Percentiles rank a stretch among this genome's conserved stretches.
These are phyloP conservation scores for Apiotrichum porosum DNA, from an alignment of 1,284 basidiomycete genomes.

Conservation along the genomic window DNA sequence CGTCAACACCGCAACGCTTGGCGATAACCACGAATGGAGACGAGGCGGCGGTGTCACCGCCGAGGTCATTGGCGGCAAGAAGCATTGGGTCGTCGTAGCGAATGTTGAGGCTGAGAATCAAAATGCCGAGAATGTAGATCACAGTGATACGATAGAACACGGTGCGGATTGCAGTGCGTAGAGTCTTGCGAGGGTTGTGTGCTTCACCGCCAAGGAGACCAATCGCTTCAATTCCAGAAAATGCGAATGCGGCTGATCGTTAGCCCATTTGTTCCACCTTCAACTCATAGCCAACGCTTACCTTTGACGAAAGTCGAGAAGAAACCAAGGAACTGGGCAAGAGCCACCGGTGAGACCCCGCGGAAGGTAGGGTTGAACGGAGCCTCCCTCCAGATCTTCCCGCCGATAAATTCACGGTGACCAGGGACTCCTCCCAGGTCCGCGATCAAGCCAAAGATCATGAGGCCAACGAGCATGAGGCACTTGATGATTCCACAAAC, in stretches of 20 bases:
- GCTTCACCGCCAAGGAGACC: constrained; percentile 50
- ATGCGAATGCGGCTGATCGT: no score
- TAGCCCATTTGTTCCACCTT: no score
- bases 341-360: constrained; percentile 3
- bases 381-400: constrained; percentile 11
- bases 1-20: constrained; percentile 64
- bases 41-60: constrained; percentile 59
- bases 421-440: constrained; percentile 69
- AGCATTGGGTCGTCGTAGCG: constrained; percentile 37
- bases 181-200: constrained; percentile 61
- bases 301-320: constrained; percentile 54
- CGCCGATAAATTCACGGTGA: constrained; percentile 40
- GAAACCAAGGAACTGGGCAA: constrained; percentile 56
- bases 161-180: constrained; percentile 55
- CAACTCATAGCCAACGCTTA: no score
- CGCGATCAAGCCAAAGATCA: constrained; percentile 62
- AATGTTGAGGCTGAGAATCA: constrained; percentile 35
- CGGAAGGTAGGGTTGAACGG: constrained; percentile 26
- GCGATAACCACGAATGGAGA: constrained; percentile 74
- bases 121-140: constrained; percentile 53
- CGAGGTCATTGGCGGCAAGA: constrained; percentile 52
- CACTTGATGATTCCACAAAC: neutral
- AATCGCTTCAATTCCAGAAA: constrained; percentile 44
- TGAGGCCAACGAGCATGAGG: constrained; percentile 24
- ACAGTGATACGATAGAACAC: constrained; percentile 65